Conservation (phyloP, 2,329 filamentous ascomycete species). For the Colletotrichum brevisporum region DNA sequence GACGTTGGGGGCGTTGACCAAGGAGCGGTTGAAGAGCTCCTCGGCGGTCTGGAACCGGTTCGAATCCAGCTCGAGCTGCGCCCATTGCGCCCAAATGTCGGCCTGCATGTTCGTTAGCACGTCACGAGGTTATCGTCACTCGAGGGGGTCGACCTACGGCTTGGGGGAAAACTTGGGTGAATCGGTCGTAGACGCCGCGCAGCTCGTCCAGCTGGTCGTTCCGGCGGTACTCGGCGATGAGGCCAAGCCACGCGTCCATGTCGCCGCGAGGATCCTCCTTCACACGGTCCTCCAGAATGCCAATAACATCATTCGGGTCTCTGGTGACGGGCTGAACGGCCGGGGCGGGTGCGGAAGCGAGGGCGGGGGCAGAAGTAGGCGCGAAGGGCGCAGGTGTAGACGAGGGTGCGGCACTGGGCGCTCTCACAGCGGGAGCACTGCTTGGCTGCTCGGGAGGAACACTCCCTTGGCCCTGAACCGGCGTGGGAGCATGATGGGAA, state of each 20-base stretch:
- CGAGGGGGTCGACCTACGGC: constrained; percentile 75
- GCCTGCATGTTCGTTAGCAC: constrained; percentile 73
- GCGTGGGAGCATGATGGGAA: constrained; percentile 31
- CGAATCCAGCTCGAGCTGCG: constrained; percentile 89
- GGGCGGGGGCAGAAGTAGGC: constrained; percentile 57
- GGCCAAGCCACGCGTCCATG: constrained; percentile 88
- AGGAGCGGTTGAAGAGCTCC: constrained; percentile 83
- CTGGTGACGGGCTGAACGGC: constrained; percentile 43
- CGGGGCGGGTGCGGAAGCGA: constrained; percentile 51
- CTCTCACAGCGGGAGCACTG: constrained; percentile 42
- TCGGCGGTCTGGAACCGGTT: constrained; percentile 88
- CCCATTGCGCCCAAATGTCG: constrained; percentile 90
- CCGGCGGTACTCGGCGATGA: constrained; percentile 88
- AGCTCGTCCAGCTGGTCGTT: constrained; percentile 87
- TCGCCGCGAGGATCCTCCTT: constrained; percentile 94
- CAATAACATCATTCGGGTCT: constrained; percentile 78
- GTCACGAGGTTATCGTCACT: neutral
- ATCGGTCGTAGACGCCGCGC: constrained; percentile 85
- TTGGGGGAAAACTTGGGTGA: constrained; percentile 89
- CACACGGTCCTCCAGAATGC: constrained; percentile 90
- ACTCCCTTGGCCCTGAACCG: constrained; percentile 34
- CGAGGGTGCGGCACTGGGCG: constrained; percentile 32
- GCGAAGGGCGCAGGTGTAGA: constrained; percentile 53
- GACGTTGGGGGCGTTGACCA: constrained; percentile 85
- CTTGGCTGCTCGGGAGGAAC: constrained; percentile 40